Conservation (phyloP, 305 asterid genomes). For the Fraxinus latifolia region DNA sequence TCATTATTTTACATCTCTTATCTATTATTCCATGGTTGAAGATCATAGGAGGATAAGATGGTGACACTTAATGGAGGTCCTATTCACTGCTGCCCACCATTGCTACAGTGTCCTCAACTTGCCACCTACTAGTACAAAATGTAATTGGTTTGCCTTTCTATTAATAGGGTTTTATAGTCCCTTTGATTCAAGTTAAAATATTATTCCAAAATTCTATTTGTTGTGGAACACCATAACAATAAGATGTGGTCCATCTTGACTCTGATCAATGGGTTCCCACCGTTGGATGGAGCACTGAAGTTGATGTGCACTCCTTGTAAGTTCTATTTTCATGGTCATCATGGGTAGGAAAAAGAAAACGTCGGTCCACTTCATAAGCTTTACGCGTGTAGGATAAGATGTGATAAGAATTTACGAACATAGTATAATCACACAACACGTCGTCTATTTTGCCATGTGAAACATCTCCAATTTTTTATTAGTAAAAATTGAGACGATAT, state of each 20-base stretch:
- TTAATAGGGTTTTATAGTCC: not conserved
- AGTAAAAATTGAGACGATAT: not conserved
- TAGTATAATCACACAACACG: not conserved
- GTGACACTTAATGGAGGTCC: not conserved
- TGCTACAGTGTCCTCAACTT: conserved; percentile 1
- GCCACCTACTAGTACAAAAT: not conserved
- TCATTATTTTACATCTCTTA: not conserved
- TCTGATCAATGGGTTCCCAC: not conserved
- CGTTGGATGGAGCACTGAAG: not conserved
- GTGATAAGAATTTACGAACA: not conserved
- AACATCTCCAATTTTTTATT: not conserved
- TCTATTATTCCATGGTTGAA: not conserved
- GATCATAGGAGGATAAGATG: not conserved
- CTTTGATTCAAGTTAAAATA: not conserved
- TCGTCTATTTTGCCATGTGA: not conserved
- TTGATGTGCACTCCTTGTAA: not conserved
- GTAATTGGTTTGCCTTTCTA: not conserved
- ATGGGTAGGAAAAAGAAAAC: not conserved
- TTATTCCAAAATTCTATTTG: not conserved
- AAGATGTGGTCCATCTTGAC: not conserved
- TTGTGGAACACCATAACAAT: not conserved
- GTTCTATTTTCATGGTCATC: not conserved
- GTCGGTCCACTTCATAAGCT: not conserved
- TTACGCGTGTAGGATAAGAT: not conserved
- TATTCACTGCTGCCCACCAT: not conserved